Percentiles rank a stretch among this genome's conserved stretches.
Conservation (phyloP, 2,329 filamentous ascomycete species). For the Pseudocercospora eumusae region DNA sequence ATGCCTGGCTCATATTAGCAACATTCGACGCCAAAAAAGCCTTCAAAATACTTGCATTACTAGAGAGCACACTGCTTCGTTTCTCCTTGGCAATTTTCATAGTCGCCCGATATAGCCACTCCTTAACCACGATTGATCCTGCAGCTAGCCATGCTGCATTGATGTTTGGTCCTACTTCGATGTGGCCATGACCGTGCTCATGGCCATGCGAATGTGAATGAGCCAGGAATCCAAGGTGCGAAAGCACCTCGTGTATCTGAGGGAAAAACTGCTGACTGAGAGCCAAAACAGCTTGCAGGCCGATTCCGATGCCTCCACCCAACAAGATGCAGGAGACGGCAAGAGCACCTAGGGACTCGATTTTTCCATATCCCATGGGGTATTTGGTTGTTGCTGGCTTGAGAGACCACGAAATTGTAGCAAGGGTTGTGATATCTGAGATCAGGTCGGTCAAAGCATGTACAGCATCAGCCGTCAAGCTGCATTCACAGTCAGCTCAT, state of each 20-base stretch:
- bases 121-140: constrained; percentile 87
- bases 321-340: constrained; percentile 91
- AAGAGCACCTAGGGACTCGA: constrained; percentile 92
- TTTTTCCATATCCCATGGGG: constrained; percentile 90
- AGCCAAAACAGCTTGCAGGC: constrained; percentile 63
- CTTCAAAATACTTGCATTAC: constrained; percentile 61
- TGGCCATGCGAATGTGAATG: constrained; percentile 63
- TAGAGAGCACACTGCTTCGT: constrained; percentile 92
- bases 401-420: constrained; percentile 90
- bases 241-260: constrained; percentile 46
- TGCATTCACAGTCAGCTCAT: constrained; percentile 14
- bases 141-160: constrained; percentile 93
- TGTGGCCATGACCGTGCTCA: constrained; percentile 54
- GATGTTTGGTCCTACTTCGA: constrained; percentile 67
- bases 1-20: constrained; percentile 44
- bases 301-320: constrained; percentile 88
- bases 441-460: constrained; percentile 94
- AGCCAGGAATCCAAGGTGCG: constrained; percentile 48
- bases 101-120: constrained; percentile 97
- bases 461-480: constrained; percentile 73
- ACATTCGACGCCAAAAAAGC: background rate
- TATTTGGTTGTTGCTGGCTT: constrained; percentile 81
- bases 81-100: constrained; percentile 93
- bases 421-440: constrained; percentile 89
- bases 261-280: constrained; percentile 55